Evolutionary conservation across 1,139 yeast genomes (phyloP).

Genomic region (Zygosaccharomyces pseudobailii): DNA sequence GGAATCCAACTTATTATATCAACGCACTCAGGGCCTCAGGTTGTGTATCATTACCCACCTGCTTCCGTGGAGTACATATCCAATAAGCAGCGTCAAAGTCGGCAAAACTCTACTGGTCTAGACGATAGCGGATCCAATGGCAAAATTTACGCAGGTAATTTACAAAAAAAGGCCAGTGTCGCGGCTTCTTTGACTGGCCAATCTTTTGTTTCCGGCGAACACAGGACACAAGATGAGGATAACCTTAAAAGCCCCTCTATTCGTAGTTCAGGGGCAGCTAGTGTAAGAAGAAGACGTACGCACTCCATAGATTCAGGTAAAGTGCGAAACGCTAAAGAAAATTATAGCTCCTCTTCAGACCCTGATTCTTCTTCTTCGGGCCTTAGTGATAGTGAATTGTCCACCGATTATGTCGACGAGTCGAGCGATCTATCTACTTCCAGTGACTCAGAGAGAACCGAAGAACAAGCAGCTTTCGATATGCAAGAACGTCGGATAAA

Average conservation of each 20-base stretch:
- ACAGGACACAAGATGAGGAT: slow-evolving; percentile 6
- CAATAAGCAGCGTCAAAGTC: slow-evolving; percentile 8
- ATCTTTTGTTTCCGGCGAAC: slow-evolving; percentile 7
- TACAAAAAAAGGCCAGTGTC: slow-evolving; percentile 5
- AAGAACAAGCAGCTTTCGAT: background rate
- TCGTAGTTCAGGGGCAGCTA: slow-evolving; percentile 4
- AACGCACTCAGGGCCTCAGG: slow-evolving; percentile 87
- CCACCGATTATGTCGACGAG: slow-evolving; percentile 33
- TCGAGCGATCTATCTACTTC: slow-evolving; percentile 20
- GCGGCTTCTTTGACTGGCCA: slow-evolving; percentile 6
- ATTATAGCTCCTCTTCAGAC: slow-evolving; percentile 13
- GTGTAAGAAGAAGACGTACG: slow-evolving; percentile 6
- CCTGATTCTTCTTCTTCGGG: slow-evolving; percentile 26
- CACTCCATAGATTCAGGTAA: slow-evolving; percentile 1
- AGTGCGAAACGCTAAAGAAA: slow-evolving; percentile 6
- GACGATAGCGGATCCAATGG: slow-evolving; percentile 6
- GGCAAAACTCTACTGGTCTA: slow-evolving; percentile 4
- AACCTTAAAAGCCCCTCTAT: slow-evolving; percentile 6
- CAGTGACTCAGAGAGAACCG: slow-evolving; percentile 5
- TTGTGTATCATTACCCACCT: slow-evolving; percentile 81
- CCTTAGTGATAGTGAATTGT: slow-evolving; percentile 32
- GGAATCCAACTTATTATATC: slow-evolving; percentile 78
- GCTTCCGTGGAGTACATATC: slow-evolving; percentile 13
- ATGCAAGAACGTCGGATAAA: slow-evolving; percentile 2
- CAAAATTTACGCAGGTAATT: slow-evolving; percentile 2